phyloP scores from a whole-genome alignment of 768 basidiomycete genomes.

The Rubroboletus satanas region DNA sequence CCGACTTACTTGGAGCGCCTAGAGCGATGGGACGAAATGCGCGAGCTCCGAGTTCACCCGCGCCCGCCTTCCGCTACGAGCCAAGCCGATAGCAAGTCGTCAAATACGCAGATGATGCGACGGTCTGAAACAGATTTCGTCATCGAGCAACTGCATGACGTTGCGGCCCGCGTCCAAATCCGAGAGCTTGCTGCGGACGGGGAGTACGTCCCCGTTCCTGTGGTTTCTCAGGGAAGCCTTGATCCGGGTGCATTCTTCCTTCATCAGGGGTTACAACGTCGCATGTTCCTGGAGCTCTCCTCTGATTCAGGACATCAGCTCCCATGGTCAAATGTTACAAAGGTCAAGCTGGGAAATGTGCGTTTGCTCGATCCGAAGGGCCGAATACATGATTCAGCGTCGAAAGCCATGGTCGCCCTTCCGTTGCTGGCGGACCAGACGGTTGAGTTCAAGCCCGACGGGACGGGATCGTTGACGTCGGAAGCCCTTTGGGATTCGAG shows the following conservation, averaged over 20 bases:
- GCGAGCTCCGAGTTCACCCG: slow-evolving; percentile 62
- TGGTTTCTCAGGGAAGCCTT: slow-evolving; percentile 66
- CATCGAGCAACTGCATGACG: slow-evolving; percentile 82
- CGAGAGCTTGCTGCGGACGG: slow-evolving; percentile 85
- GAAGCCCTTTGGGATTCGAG: slow-evolving; percentile 92
- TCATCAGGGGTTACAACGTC: slow-evolving; percentile 91
- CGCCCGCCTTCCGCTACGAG: slow-evolving; percentile 31
- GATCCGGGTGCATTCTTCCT: slow-evolving; percentile 86
- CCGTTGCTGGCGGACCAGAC: slow-evolving; percentile 69
- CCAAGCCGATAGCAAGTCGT: slow-evolving; percentile 37
- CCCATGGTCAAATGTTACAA: slow-evolving; percentile 79
- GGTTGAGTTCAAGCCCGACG: slow-evolving; percentile 79
- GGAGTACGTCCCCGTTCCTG: slow-evolving; percentile 77
- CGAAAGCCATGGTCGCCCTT: slow-evolving; percentile 66
- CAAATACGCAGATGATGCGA: slow-evolving; percentile 68
- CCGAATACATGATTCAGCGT: slow-evolving; percentile 71
- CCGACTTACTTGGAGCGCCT: slow-evolving; percentile 84
- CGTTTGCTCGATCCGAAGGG: slow-evolving; percentile 83
- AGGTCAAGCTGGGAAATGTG: slow-evolving; percentile 76
- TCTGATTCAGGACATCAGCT: slow-evolving; percentile 89
- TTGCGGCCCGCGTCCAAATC: slow-evolving; percentile 84
- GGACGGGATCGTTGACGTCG: slow-evolving; percentile 66
- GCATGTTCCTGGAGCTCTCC: slow-evolving; percentile 68
- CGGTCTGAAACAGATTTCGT: slow-evolving; percentile 92
- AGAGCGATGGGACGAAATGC: slow-evolving; percentile 91